Evolutionary conservation across 352 stramenopile species (phyloP).

Genomic region (Pythium vanterpoolii): DNA sequence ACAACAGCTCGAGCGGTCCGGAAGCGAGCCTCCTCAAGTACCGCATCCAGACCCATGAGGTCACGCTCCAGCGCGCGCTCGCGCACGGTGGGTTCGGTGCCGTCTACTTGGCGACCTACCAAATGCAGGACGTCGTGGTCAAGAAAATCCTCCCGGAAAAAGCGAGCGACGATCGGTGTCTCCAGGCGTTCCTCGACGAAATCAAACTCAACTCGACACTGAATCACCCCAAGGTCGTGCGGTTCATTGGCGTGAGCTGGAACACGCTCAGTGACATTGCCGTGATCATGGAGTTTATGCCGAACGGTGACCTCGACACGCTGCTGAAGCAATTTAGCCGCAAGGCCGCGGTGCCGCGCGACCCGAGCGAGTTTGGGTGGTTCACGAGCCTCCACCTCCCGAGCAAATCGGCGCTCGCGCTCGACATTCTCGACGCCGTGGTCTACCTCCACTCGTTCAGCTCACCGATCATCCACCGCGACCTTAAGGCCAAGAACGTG

Average conservation of each 20-base stretch:
- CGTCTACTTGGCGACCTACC: slow-evolving; percentile 65
- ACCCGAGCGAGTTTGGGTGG: slow-evolving; percentile 61
- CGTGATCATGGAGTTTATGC: slow-evolving; percentile 80
- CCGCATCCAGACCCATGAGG: slow-evolving; percentile 61
- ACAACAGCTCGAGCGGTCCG: slow-evolving; percentile 35
- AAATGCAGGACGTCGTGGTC: slow-evolving; percentile 57
- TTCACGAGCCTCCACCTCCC: slow-evolving; percentile 55
- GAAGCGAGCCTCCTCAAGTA: slow-evolving; percentile 74
- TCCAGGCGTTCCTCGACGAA: slow-evolving; percentile 75
- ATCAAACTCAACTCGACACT: slow-evolving; percentile 83
- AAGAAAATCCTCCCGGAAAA: slow-evolving; percentile 87
- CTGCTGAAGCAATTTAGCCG: slow-evolving; percentile 43
- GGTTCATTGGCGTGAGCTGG: slow-evolving; percentile 82
- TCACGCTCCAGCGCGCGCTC: slow-evolving; percentile 57
- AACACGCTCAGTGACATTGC: slow-evolving; percentile 84
- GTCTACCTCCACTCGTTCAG: slow-evolving; percentile 83
- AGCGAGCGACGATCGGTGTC: slow-evolving; percentile 62
- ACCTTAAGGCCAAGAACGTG: slow-evolving; percentile 36
- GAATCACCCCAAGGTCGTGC: slow-evolving; percentile 74
- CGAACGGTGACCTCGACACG: slow-evolving; percentile 67
- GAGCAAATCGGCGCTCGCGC: slow-evolving; percentile 52
- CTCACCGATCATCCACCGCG: slow-evolving; percentile 55
- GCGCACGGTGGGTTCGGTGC: slow-evolving; percentile 76
- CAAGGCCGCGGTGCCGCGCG: slow-evolving; percentile 33
- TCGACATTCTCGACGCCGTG: slow-evolving; percentile 74